phyloP scores from a whole-genome alignment of 306 rosid species.

The Trifolium subterraneum region DNA sequence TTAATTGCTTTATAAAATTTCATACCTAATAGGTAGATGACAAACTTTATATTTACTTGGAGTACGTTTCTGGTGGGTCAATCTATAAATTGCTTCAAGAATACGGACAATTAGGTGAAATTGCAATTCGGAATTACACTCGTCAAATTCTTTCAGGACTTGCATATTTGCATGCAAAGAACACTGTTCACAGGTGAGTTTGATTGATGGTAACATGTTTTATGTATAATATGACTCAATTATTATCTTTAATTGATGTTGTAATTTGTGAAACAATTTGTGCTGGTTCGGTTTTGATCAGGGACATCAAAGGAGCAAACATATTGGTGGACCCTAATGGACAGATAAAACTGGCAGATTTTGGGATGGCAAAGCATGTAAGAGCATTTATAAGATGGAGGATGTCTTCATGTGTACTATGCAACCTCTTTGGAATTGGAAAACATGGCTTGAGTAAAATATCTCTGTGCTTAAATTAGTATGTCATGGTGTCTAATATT shows the following conservation, averaged over 20 bases:
- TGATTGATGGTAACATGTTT: conserved; percentile 4
- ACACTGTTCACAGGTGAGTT: conserved; percentile 88
- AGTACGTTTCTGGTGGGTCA: conserved; percentile 94
- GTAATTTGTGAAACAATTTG: conserved; percentile 56
- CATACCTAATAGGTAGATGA: conserved; percentile 70
- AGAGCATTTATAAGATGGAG: conserved; percentile 66
- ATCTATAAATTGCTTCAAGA: conserved; percentile 88
- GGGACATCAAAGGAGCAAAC: conserved; percentile 98
- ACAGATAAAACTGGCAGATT: conserved; percentile 88
- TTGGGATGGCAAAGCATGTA: conserved; percentile 99
- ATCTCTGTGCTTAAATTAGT: conserved; percentile 44
- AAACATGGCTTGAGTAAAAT: conserved; percentile 57
- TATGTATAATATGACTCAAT: conserved; percentile 28
- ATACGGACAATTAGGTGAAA: conserved; percentile 84
- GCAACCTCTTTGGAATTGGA: conserved; percentile 39
- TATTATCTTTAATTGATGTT: conserved; percentile 31
- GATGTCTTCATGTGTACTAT: conserved; percentile 56
- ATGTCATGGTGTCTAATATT: conserved; percentile 41
- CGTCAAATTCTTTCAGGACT: conserved; percentile 91
- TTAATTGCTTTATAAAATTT: conserved; percentile 31
- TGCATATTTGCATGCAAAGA: conserved; percentile 87
- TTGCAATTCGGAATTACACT: conserved; percentile 86
- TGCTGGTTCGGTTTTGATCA: conserved; percentile 58
- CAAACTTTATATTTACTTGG: conserved; percentile 87
- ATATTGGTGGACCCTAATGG: conserved; percentile 95